Evolutionary conservation across 345 rosid species (phyloP), one percentile per base, ranked within the genome.

Genomic region (Crucihimalaya himalaica): DNA sequence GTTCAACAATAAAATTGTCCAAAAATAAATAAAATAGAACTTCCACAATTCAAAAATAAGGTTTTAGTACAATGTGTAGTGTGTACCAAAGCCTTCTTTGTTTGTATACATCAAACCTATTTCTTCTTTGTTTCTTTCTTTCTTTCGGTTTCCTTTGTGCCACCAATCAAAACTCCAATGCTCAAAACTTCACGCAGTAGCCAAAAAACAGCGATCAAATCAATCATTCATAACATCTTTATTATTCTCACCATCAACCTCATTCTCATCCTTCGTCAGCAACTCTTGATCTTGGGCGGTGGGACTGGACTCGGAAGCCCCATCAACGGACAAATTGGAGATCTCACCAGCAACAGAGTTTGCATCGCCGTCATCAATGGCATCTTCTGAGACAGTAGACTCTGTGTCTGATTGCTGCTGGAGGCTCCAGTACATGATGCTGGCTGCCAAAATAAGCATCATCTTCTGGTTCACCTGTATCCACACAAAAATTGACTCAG

Each of bases 351-450:
- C 19, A 31, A 57, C 77, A 37, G 80, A 43, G 43, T 1, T 71
- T 71, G 76, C 69, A 25, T 77, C 81, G 14, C 72, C 72, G 52
- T 71, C 81, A 58, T 77, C 81, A 31, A 42, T 29, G 8, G 77
- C 76, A 1, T 83, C 85, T 20, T 78, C 87, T 16, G 72, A 58
- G 62, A 69, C 70, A 21, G 58, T 69, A 7, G 79, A 40, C 10
- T 84, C 86, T 10, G 83, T 63, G 58, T 81, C 87, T 54, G 72
- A 79, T 66, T 79, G 84, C 60, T 77, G 84, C 74, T 86, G 95
- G 48, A 95, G 83, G 84, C 97, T 89, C 99, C 97, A 92, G 74
- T 85, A 92, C 99, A 92, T 92, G 69, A 95, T 92, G 78, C 96
- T 90, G 19, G 99, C 97, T 0, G 96, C 78, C 82, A 92, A 78